Conservation (phyloP, 345 rosid species). For the Raphanus sativus region DNA sequence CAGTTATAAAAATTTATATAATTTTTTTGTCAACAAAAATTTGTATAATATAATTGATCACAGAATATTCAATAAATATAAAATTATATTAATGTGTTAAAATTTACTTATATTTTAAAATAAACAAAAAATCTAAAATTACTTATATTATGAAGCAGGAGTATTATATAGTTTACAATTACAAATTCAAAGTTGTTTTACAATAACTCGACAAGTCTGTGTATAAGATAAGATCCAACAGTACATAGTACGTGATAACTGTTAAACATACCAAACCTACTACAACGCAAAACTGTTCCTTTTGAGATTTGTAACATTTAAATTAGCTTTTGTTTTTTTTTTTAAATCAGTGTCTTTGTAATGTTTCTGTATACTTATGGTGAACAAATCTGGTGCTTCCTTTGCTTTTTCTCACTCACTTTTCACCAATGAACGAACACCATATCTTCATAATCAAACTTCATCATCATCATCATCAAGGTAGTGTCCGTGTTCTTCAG, state of each 20-base stretch:
- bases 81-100: too few relatives aligned
- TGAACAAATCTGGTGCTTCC: conserved; percentile 20
- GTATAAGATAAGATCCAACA: conserved; percentile 16
- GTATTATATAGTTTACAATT: not conserved
- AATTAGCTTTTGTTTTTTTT: conserved; percentile 17
- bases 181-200: not conserved
- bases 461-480: conserved; percentile 48
- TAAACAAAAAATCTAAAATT: too few relatives aligned
- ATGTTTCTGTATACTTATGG: conserved; percentile 7
- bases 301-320: conserved; percentile 12
- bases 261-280: conserved; percentile 15
- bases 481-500: conserved; percentile 42
- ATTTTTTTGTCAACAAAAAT: too few relatives aligned
- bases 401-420: conserved; percentile 12
- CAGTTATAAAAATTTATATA: too few relatives aligned
- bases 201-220: not conserved
- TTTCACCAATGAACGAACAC: not conserved
- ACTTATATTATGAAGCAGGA: too few relatives aligned
- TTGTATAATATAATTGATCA: too few relatives aligned
- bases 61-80: too few relatives aligned
- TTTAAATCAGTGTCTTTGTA: conserved; percentile 19
- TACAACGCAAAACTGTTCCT: conserved; percentile 24
- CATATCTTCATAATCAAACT: conserved; percentile 19
- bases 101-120: too few relatives aligned
- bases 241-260: conserved; percentile 9